phyloP scores from a whole-genome alignment of 1,139 yeast species.

The Yamadazyma conglobata region DNA sequence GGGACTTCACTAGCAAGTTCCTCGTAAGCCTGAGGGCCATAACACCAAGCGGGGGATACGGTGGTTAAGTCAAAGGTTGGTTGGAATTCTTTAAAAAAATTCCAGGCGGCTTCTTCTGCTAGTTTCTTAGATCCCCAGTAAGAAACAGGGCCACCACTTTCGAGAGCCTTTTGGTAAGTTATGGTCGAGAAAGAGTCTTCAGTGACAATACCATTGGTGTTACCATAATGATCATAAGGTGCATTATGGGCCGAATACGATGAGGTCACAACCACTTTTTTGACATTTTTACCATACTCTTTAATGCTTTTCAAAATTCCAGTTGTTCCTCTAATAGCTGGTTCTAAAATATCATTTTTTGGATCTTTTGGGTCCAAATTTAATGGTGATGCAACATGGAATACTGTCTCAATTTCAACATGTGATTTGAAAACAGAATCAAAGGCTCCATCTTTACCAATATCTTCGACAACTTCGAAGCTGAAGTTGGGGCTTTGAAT shows the following conservation, averaged over 20 bases:
- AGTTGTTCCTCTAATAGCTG: slow-evolving; percentile 35
- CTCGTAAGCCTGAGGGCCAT: slow-evolving; percentile 39
- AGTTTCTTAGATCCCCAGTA: slow-evolving; percentile 36
- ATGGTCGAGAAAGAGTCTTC: slow-evolving; percentile 22
- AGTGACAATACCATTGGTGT: slow-evolving; percentile 27
- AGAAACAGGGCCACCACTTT: slow-evolving; percentile 20
- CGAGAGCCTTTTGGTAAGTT: slow-evolving; percentile 24
- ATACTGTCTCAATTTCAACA: slow-evolving; percentile 14
- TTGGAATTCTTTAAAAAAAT: slow-evolving; percentile 21
- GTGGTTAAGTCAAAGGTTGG: slow-evolving; percentile 41
- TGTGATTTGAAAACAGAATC: slow-evolving; percentile 13
- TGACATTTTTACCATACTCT: slow-evolving; percentile 21
- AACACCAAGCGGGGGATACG: slow-evolving; percentile 46
- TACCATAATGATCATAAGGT: slow-evolving; percentile 20
- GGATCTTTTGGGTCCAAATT: slow-evolving; percentile 11
- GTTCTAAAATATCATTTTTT: slow-evolving; percentile 17
- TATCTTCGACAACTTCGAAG: slow-evolving; percentile 20
- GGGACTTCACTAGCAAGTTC: slow-evolving; percentile 9
- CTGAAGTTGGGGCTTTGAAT: slow-evolving; percentile 18
- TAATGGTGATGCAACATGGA: slow-evolving; percentile 17
- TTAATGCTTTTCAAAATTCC: slow-evolving; percentile 27
- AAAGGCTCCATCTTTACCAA: slow-evolving; percentile 13
- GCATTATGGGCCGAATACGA: slow-evolving; percentile 31
- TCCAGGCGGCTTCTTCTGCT: slow-evolving; percentile 36
- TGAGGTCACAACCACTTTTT: slow-evolving; percentile 34